These are phyloP conservation scores for Cordyceps fumosorosea DNA, from an alignment of 2,329 filamentous ascomycete species.

Conservation along the genomic window DNA sequence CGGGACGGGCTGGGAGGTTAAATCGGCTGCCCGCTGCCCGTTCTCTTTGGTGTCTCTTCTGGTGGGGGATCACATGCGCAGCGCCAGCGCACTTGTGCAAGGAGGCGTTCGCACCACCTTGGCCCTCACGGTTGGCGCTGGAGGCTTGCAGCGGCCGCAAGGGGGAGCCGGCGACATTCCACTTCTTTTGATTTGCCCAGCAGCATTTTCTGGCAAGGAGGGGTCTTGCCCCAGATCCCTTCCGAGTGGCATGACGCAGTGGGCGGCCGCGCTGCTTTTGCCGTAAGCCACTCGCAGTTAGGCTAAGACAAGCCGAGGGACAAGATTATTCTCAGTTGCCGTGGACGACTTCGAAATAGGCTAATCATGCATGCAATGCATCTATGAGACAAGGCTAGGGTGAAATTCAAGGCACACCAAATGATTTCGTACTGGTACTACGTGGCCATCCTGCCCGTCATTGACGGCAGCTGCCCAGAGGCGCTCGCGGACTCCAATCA, in stretches of 20 bases:
- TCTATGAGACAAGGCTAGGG: background rate
- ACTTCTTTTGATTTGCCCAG: background rate
- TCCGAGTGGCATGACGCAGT: conserved; percentile 16
- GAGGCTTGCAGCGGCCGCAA: conserved; percentile 8
- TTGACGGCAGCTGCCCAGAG: background rate
- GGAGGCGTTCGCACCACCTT: background rate
- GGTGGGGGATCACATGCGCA: conserved; percentile 12
- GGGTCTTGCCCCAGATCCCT: conserved; percentile 28
- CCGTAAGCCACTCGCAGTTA: background rate
- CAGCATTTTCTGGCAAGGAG: conserved; percentile 15
- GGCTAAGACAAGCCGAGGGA: conserved; percentile 8
- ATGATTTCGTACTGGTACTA: background rate
- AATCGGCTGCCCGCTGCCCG: background rate
- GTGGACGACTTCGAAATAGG: background rate
- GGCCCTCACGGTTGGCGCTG: background rate
- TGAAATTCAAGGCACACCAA: background rate
- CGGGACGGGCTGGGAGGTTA: conserved; percentile 5
- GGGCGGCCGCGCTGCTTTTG: conserved; percentile 8
- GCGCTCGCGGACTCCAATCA: background rate
- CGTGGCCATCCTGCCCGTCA: background rate
- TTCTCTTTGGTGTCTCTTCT: background rate
- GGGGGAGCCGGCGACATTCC: background rate
- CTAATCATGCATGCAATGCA: background rate
- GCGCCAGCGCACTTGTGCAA: background rate
- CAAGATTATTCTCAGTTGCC: background rate